A percentile compares a stretch with the other conserved stretches of the same genome.
Conservation (phyloP, 345 rosid genomes). For the Isatis tinctoria region DNA sequence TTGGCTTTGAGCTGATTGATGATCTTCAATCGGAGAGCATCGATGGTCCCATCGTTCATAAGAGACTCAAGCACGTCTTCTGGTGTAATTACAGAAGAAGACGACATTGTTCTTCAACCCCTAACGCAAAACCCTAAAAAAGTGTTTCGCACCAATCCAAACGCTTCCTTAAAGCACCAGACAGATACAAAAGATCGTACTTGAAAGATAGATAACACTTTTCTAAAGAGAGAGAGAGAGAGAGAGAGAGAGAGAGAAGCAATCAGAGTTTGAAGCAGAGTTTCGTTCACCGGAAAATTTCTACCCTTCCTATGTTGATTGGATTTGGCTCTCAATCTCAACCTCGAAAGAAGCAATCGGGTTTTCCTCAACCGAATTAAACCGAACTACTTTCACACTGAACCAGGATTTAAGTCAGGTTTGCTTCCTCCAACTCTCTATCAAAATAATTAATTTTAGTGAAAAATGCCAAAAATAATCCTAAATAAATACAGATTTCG, state of each 20-base stretch:
- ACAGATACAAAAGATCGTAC: neutral
- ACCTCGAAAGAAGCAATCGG: neutral
- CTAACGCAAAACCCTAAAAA: constrained; percentile 17
- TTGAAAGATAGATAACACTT: neutral
- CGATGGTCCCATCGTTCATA: constrained; percentile 90
- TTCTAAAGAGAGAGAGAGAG: neutral
- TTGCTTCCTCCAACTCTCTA: too few relatives aligned
- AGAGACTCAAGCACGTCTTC: constrained; percentile 81
- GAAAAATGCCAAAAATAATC: too few relatives aligned
- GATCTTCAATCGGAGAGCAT: constrained; percentile 73
- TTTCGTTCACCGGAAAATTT: neutral
- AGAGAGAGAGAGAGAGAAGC: neutral
- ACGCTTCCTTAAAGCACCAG: neutral
- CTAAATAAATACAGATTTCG: too few relatives aligned
- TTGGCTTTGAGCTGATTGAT: constrained; percentile 91
- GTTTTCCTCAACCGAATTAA: neutral
- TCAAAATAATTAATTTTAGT: too few relatives aligned
- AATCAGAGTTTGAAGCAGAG: neutral
- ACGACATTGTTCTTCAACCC: constrained; percentile 35
- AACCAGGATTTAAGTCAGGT: neutral
- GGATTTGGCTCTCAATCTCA: neutral
- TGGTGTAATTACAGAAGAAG: constrained; percentile 70
- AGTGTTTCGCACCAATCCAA: neutral
- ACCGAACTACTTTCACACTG: neutral
- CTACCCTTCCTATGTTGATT: neutral